A percentile compares a stretch with the other conserved stretches of the same genome.
Conservation (phyloP, 495 filamentous ascomycete genomes). For the Physcia stellaris region DNA sequence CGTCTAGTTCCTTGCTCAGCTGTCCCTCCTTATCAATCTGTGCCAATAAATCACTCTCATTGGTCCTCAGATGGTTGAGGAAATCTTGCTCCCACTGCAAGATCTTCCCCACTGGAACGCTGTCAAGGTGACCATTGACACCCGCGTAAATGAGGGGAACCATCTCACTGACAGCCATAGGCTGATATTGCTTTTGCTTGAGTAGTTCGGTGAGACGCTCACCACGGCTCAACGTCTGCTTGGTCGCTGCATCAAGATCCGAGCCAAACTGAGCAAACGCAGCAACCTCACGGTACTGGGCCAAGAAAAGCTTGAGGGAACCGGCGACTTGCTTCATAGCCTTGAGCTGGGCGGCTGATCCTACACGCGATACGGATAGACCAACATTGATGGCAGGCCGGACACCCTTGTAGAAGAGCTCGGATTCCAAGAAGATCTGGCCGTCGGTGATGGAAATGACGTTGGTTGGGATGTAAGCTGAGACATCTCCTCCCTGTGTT, state of each 20-base stretch:
- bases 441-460: conserved; percentile 99
- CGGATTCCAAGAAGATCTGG: conserved; percentile 98
- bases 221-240: conserved; percentile 97
- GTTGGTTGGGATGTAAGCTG: conserved; percentile 99
- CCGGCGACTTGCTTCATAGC: conserved; percentile 99
- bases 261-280: conserved; percentile 99
- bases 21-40: conserved; percentile 94
- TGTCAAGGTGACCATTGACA: conserved; percentile 93
- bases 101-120: conserved; percentile 74
- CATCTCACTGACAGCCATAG: conserved; percentile 99
- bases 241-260: conserved; percentile 96
- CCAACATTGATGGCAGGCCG: conserved; percentile 99
- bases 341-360: conserved; percentile 98
- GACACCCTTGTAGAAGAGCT: conserved; percentile 99
- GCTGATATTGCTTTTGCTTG: conserved; percentile 99
- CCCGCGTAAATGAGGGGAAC: conserved; percentile 98
- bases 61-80: conserved; percentile 78
- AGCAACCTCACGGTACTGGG: conserved; percentile 99
- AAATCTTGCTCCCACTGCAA: conserved; percentile 88
- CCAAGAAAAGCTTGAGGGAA: conserved; percentile 99
- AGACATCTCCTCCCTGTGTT: conserved; percentile 99
- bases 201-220: conserved; percentile 98
- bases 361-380: conserved; percentile 99
- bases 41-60: conserved; percentile 68
- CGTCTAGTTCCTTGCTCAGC: conserved; percentile 89